A percentile compares a stretch with the other conserved stretches of the same genome.
Evolutionary conservation across 2,329 filamentous ascomycete genomes (phyloP).

Genomic region (Pseudocercospora fijiensis): DNA sequence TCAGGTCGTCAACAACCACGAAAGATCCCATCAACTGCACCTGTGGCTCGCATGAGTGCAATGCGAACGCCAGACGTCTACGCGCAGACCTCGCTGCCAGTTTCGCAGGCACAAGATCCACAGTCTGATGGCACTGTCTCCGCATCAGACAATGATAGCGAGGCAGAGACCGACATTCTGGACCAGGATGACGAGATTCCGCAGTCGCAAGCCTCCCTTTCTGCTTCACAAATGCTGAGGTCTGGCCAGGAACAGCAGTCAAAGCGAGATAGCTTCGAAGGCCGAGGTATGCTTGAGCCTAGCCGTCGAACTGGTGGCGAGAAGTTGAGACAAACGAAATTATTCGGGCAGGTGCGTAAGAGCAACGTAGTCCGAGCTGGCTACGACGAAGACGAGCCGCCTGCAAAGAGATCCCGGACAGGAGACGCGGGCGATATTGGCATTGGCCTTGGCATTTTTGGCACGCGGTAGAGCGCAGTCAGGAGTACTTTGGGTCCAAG

Average conservation of each 20-base stretch:
- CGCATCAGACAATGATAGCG: constrained; percentile 56
- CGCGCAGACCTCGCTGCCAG: constrained; percentile 26
- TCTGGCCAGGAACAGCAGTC: constrained; percentile 48
- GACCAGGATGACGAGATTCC: constrained; percentile 58
- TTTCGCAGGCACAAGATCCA: constrained; percentile 16
- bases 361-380: constrained; percentile 43
- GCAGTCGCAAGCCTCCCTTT: constrained; percentile 75
- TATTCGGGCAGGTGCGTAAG: constrained; percentile 64
- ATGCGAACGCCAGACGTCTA: constrained; percentile 42
- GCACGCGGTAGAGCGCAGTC: constrained; percentile 20
- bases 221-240: constrained; percentile 62
- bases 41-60: constrained; percentile 49
- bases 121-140: constrained; percentile 69
- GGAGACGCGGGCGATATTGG: constrained; percentile 39
- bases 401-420: constrained; percentile 53
- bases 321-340: constrained; percentile 57
- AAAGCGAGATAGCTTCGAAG: constrained; percentile 41
- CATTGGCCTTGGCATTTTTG: constrained; percentile 34
- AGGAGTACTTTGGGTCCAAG: background rate
- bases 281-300: constrained; percentile 32
- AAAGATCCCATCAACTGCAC: constrained; percentile 48
- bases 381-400: constrained; percentile 30
- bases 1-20: constrained; percentile 26
- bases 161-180: constrained; percentile 62
- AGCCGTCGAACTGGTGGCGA: constrained; percentile 12